These are phyloP conservation scores for Tylopilus rubrobrunneus DNA, from an alignment of 768 basidiomycete species.

Conservation along the genomic window DNA sequence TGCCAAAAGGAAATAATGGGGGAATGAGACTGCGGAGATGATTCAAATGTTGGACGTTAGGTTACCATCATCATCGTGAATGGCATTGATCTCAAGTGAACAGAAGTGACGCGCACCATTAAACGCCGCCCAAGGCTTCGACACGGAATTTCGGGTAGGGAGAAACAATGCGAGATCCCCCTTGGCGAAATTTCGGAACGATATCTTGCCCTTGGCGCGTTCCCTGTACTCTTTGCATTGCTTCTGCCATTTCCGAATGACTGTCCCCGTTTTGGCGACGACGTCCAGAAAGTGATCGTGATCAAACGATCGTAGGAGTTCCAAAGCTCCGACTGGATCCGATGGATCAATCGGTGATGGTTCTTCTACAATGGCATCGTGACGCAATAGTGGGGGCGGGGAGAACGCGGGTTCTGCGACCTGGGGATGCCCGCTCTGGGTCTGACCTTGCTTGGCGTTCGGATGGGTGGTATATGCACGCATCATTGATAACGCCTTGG, in stretches of 20 bases:
- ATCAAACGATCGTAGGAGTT: conserved; percentile 69
- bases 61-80: neutral
- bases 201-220: conserved; percentile 93
- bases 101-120: conserved; percentile 59
- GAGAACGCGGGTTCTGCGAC: conserved; percentile 51
- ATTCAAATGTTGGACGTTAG: neutral
- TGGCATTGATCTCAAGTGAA: neutral
- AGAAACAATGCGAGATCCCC: conserved; percentile 95
- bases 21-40: conserved; percentile 72
- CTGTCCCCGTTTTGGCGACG: conserved; percentile 75
- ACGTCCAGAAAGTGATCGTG: conserved; percentile 84
- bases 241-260: conserved; percentile 95
- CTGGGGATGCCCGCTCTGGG: conserved; percentile 22
- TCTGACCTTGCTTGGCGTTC: conserved; percentile 42
- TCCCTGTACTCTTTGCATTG: conserved; percentile 96
- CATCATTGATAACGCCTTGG: conserved; percentile 62
- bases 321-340: conserved; percentile 66
- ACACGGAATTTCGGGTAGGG: conserved; percentile 90
- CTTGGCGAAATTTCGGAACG: conserved; percentile 92
- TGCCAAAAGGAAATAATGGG: conserved; percentile 94
- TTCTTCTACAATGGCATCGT: conserved; percentile 50
- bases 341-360: conserved; percentile 76
- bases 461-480: conserved; percentile 56
- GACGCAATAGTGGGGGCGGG: conserved; percentile 43
- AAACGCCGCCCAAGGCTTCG: conserved; percentile 97